Base-by-base conservation (phyloP, 495 filamentous ascomycete genomes). In the Talaromyces thailandensis region DNA sequence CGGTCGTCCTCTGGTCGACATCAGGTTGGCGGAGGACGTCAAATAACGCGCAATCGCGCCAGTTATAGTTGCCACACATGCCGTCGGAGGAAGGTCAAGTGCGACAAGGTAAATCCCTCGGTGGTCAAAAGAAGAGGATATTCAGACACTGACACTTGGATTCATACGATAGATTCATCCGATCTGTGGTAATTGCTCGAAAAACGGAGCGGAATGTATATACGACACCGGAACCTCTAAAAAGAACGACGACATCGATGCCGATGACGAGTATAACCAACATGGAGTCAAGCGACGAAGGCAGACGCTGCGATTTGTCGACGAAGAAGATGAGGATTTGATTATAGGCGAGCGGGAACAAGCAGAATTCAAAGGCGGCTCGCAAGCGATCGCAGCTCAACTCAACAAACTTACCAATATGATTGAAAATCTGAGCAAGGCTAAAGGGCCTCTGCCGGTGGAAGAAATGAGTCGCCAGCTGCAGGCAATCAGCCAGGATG, bases 41-140 rank as follows among this genome's bases (percentile, higher is more conserved):
- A 79, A 62, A 81, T 81, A 48, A 81, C 78, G 26, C 75, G 78
- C 2, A 81, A 79, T 56, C 76, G 78, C 61, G 70, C 76, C 29
- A 79, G 77, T 63, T 80, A 80, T 64, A 80, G 77, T 64, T 81
- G 78, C 64, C 77, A 81, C 66, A 75, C 71, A 0, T 81, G 78
- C 70, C 76, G 78, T 56, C 68, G 75, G 55, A 70, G 78, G 31
- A 81, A 81, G 60, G 76, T 81, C 28, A 79, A 78, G 68, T 79
- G 76, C 55, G 71, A 79, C 66, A 79, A 78, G 69, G 75, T 76
- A 70, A 24, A 11, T 51, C 5, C 32, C 6, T 51, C n/a, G 3
- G n/a, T 28, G 50, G 1, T 5, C 31, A 8, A 21, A 26, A 26
- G 50, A 52, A 52, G 9, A 12, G 2, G 4, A 21, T 26, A 8